Conservation (phyloP, 805 yeast species). For the Starmerella scarabaei region DNA sequence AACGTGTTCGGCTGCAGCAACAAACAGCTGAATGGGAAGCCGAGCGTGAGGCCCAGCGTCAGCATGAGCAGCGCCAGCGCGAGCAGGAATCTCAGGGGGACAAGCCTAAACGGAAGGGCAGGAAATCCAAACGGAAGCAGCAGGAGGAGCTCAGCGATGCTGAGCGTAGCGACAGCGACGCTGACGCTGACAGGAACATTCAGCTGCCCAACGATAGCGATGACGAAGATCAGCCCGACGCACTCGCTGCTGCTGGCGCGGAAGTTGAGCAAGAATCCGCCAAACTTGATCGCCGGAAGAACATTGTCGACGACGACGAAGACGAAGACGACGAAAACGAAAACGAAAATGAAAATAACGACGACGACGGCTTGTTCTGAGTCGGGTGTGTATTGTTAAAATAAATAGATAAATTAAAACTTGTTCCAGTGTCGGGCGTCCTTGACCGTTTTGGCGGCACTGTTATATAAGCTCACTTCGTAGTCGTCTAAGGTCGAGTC, state of each 20-base stretch:
- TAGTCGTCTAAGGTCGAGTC: slow-evolving; percentile 36
- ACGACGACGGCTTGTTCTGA: neutral
- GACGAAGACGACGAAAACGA: slow-evolving; percentile 11
- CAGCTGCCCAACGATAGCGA: slow-evolving; percentile 1
- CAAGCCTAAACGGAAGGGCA: neutral
- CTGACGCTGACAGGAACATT: neutral
- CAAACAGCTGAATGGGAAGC: slow-evolving; percentile 29
- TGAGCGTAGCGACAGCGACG: slow-evolving; percentile 23
- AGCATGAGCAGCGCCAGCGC: slow-evolving; percentile 27
- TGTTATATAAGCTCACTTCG: slow-evolving; percentile 20
- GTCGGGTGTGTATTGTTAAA: neutral
- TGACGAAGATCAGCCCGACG: slow-evolving; percentile 23
- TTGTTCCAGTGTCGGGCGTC: slow-evolving; percentile 34
- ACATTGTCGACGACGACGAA: slow-evolving; percentile 14
- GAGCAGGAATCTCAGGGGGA: slow-evolving; percentile 14
- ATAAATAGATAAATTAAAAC: neutral
- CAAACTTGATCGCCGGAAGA: slow-evolving; percentile 4
- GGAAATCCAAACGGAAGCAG: neutral
- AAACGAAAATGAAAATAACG: slow-evolving; percentile 11
- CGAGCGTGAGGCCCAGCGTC: slow-evolving; percentile 29
- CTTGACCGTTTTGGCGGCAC: slow-evolving; percentile 25
- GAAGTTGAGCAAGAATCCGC: slow-evolving; percentile 1
- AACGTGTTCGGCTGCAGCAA: slow-evolving; percentile 24
- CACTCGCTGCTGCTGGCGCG: too few species aligned
- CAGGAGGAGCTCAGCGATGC: slow-evolving; percentile 11